Evolutionary conservation across 768 basidiomycete species (phyloP).

Genomic region (Clavaria fumosa): DNA sequence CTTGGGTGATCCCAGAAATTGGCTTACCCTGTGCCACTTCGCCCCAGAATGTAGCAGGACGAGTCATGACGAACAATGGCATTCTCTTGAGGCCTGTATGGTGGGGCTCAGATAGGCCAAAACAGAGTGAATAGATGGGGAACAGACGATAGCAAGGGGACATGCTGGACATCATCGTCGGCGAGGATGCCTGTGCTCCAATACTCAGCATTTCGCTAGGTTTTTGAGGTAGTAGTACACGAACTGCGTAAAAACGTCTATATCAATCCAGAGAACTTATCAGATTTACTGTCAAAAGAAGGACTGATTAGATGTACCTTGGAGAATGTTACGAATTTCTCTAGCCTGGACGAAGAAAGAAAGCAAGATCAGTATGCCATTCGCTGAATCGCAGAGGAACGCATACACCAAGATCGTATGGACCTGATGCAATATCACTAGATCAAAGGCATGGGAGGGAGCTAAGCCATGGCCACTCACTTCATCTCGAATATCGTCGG

Average conservation of each 20-base stretch:
- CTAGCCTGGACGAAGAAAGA: constrained; percentile 21
- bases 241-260: constrained; percentile 23
- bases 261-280: constrained; percentile 6
- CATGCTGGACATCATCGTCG: constrained; percentile 31
- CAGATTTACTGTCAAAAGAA: constrained; percentile 5
- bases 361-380: background rate
- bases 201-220: background rate
- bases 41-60: constrained; percentile 52
- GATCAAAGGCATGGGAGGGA: too few relatives aligned
- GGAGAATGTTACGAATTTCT: constrained; percentile 31
- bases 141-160: constrained; percentile 29
- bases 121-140: background rate
- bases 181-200: constrained; percentile 31
- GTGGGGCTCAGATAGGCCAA: too few relatives aligned
- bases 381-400: background rate
- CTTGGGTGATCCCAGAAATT: background rate
- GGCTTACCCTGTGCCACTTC: constrained; percentile 59
- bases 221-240: constrained; percentile 4
- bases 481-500: too few relatives aligned
- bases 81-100: constrained; percentile 29
- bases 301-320: constrained; percentile 19
- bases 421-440: constrained; percentile 19
- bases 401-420: constrained; percentile 46
- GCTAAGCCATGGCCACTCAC: too few relatives aligned
- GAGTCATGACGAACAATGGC: constrained; percentile 40